phyloP scores from a whole-genome alignment of 306 rosid species.

The Acacia melanoxylon region DNA sequence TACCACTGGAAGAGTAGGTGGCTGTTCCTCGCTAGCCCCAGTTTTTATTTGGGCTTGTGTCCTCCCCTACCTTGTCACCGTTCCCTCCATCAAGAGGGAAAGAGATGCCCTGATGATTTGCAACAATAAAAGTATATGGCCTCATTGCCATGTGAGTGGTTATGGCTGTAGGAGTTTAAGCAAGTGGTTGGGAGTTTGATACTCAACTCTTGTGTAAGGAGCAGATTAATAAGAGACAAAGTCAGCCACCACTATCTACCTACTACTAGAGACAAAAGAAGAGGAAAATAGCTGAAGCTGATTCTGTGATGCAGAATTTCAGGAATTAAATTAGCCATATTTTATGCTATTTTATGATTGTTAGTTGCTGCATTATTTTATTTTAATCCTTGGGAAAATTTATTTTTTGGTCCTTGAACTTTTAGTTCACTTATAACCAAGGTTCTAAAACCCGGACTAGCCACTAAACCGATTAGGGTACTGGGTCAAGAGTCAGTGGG shows the following conservation, averaged over 20 bases:
- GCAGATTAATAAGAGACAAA: not conserved
- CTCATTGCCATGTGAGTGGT: too few species aligned
- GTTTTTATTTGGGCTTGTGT: not conserved
- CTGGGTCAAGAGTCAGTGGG: too few species aligned
- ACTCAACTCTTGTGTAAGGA: not conserved
- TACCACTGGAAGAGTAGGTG: not conserved
- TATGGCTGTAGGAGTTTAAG: not conserved
- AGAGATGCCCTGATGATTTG: too few species aligned
- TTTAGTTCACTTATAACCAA: too few species aligned
- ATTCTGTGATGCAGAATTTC: not conserved
- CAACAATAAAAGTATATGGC: not conserved
- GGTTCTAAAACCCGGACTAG: too few species aligned
- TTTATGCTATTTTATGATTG: not conserved
- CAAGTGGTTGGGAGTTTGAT: not conserved
- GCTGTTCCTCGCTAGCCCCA: not conserved
- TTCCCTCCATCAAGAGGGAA: too few species aligned
- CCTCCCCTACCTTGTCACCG: not conserved
- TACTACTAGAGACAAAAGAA: not conserved
- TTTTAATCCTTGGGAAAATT: too few species aligned
- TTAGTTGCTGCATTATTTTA: not conserved
- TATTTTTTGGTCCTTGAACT: too few species aligned
- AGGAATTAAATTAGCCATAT: not conserved
- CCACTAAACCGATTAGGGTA: too few species aligned
- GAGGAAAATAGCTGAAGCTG: not conserved
- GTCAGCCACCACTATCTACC: not conserved